These are phyloP conservation scores for Hypoxylon rubiginosum DNA, from an alignment of 2,329 filamentous ascomycete genomes.

Conservation along the genomic window DNA sequence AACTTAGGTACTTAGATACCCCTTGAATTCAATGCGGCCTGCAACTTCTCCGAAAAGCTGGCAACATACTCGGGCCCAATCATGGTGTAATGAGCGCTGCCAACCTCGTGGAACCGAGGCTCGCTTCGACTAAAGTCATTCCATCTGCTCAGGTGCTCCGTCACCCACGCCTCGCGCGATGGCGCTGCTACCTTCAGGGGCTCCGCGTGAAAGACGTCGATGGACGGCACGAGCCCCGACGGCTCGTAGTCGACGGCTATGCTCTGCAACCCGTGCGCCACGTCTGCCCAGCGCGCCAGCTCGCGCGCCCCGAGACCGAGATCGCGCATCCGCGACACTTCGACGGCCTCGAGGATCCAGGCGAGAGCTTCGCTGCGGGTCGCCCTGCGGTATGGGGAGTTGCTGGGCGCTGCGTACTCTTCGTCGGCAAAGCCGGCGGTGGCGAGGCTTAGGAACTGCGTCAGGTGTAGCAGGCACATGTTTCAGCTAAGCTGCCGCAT, in stretches of 20 bases:
- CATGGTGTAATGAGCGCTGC: slow-evolving; percentile 58
- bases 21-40: too few relatives aligned
- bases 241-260: slow-evolving; percentile 61
- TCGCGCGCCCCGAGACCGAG: slow-evolving; percentile 46
- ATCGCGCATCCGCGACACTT: slow-evolving; percentile 47
- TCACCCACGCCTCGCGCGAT: slow-evolving; percentile 51
- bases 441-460: slow-evolving; percentile 57
- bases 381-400: slow-evolving; percentile 40
- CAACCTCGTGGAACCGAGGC: slow-evolving; percentile 53
- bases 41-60: too few relatives aligned
- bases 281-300: slow-evolving; percentile 53
- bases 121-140: slow-evolving; percentile 48
- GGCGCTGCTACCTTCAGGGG: slow-evolving; percentile 51
- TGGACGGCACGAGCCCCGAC: slow-evolving; percentile 51
- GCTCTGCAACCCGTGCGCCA: slow-evolving; percentile 55
- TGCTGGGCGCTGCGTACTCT: too few relatives aligned
- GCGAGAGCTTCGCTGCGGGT: slow-evolving; percentile 41
- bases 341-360: slow-evolving; percentile 42
- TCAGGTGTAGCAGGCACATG: slow-evolving; percentile 56
- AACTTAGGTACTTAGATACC: too few relatives aligned
- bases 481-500: slow-evolving; percentile 58
- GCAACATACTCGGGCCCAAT: slow-evolving; percentile 34
- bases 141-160: slow-evolving; percentile 53
- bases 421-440: slow-evolving; percentile 49
- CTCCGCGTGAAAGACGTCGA: slow-evolving; percentile 60